phyloP scores from a whole-genome alignment of 169 alveolate species.

The Plasmodium gonderi region DNA sequence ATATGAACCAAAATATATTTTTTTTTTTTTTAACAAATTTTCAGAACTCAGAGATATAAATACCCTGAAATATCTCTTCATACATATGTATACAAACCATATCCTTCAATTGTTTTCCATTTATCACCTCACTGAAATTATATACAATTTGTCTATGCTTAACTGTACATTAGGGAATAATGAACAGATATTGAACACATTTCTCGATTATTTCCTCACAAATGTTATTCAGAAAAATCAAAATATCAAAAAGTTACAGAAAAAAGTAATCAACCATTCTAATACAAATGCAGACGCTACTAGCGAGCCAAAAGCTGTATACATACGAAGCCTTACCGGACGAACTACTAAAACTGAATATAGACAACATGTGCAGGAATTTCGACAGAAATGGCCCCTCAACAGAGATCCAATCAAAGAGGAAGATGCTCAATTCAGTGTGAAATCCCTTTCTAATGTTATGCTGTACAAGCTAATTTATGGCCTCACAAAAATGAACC shows the following conservation, averaged over 20 bases:
- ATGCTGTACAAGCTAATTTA: slow-evolving; percentile 63
- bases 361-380: no score
- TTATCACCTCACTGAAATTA: slow-evolving; percentile 11
- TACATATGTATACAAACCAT: slow-evolving; percentile 11
- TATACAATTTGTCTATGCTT: slow-evolving; percentile 12
- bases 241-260: slow-evolving; percentile 24
- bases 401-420: neutral
- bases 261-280: slow-evolving; percentile 6
- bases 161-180: slow-evolving; percentile 17
- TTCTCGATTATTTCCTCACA: slow-evolving; percentile 12
- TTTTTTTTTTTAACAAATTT: slow-evolving; percentile 41
- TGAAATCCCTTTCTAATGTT: slow-evolving; percentile 33
- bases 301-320: slow-evolving; percentile 9
- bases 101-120: slow-evolving; percentile 3
- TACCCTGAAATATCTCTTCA: neutral
- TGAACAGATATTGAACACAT: neutral
- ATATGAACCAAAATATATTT: neutral
- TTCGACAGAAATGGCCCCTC: neutral
- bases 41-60: slow-evolving; percentile 39
- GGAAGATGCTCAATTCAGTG: slow-evolving; percentile 3
- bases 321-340: neutral
- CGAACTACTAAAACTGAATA: no score
- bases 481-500: slow-evolving; percentile 27
- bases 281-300: neutral
- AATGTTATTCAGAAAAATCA: slow-evolving; percentile 25